These are phyloP conservation scores for Nannizziopsis arthrosporioides DNA, from an alignment of 2,329 filamentous ascomycete genomes.

Conservation along the genomic window DNA sequence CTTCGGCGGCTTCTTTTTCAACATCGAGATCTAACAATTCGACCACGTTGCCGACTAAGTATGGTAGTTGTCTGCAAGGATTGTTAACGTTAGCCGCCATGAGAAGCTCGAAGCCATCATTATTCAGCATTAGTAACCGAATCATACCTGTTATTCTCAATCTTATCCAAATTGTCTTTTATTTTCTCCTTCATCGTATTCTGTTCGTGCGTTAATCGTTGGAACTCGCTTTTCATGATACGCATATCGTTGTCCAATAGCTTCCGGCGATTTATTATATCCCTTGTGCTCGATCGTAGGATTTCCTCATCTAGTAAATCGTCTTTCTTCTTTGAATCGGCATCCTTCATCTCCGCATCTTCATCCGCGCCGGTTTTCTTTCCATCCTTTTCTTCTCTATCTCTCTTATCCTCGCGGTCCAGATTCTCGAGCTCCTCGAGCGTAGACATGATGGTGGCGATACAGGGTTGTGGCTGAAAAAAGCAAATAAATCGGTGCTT, in stretches of 20 bases:
- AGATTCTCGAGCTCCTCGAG: constrained; percentile 86
- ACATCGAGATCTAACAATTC: constrained; percentile 95
- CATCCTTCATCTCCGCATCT: constrained; percentile 88
- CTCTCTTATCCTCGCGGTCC: constrained; percentile 59
- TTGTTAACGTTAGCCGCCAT: not conserved
- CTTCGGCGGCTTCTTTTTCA: constrained; percentile 87
- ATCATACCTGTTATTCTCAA: constrained; percentile 87
- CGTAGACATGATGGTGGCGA: constrained; percentile 57
- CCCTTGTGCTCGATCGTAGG: constrained; percentile 80
- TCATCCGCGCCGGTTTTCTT: constrained; percentile 50
- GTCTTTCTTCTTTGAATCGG: constrained; percentile 57
- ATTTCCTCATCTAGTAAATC: constrained; percentile 89
- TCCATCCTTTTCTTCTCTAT: constrained; percentile 45
- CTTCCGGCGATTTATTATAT: constrained; percentile 81
- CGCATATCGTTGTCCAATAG: constrained; percentile 93
- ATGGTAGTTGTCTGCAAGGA: constrained; percentile 73
- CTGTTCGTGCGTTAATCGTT: constrained; percentile 90
- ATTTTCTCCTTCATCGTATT: constrained; percentile 95
- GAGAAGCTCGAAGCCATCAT: not conserved
- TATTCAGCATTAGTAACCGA: constrained; percentile 1
- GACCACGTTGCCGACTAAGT: constrained; percentile 96
- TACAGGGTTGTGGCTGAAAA: not conserved
- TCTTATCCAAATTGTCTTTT: constrained; percentile 98
- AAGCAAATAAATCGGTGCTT: not conserved
- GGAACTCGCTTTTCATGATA: constrained; percentile 97